Conservation (phyloP, 2,329 filamentous ascomycete species). For the Aspergillus proliferans region DNA sequence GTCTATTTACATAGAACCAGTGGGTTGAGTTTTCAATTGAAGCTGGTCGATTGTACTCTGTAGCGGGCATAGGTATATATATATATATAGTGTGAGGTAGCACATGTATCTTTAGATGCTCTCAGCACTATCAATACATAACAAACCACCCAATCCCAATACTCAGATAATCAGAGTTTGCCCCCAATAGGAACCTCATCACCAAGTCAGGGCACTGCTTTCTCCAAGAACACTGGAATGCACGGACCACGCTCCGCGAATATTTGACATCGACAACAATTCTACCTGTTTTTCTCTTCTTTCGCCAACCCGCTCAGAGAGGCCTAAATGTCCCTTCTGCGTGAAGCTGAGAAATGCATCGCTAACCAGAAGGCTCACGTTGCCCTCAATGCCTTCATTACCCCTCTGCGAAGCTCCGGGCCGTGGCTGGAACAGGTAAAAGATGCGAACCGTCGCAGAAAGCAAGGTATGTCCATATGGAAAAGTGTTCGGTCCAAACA, state of each 20-base stretch:
- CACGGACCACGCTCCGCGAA: neutral
- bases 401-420: slow-evolving; percentile 27
- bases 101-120: no score
- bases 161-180: no score
- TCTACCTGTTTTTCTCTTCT: neutral
- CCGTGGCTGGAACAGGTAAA: slow-evolving; percentile 31
- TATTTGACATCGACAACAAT: neutral
- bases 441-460: slow-evolving; percentile 31
- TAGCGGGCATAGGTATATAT: no score
- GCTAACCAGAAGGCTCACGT: slow-evolving; percentile 33
- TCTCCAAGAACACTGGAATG: neutral
- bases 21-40: no score
- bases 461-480: slow-evolving; percentile 23
- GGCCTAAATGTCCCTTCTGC: slow-evolving; percentile 39
- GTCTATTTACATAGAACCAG: no score
- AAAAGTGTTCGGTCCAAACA: slow-evolving; percentile 3
- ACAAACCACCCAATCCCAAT: no score
- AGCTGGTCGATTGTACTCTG: no score
- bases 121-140: no score
- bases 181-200: no score
- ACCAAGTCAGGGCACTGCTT: no score
- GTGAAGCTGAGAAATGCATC: slow-evolving; percentile 39
- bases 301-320: neutral
- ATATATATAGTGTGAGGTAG: no score
- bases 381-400: slow-evolving; percentile 37